Evolutionary conservation across 208 protist genomes (phyloP).

Genomic region (Acanthamoeba castellanii): DNA sequence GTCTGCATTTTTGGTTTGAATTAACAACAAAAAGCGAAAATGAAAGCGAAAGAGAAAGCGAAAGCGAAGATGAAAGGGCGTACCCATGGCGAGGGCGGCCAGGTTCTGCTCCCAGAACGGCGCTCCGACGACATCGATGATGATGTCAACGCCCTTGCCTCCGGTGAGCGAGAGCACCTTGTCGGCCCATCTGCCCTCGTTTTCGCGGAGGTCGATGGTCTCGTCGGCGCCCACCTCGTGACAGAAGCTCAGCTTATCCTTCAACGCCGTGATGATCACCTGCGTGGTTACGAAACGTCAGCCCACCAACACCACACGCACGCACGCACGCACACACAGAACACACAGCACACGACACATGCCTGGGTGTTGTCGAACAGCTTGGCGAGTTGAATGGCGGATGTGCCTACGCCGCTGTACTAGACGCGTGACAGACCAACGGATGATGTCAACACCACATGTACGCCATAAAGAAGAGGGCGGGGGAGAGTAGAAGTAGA

Average conservation of each 20-base stretch:
- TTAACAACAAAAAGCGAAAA: background rate
- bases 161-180: conserved; percentile 51
- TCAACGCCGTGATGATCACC: conserved; percentile 57
- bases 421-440: no score
- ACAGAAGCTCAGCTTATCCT: conserved; percentile 78
- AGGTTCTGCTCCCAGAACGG: conserved; percentile 78
- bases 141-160: conserved; percentile 77
- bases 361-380: conserved; percentile 78
- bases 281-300: background rate
- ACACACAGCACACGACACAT: no score
- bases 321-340: background rate
- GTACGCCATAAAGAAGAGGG: background rate
- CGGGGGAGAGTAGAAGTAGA: background rate
- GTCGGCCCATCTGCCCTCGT: conserved; percentile 65
- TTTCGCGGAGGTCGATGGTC: conserved; percentile 74
- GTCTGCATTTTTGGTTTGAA: background rate
- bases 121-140: conserved; percentile 83
- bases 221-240: conserved; percentile 77
- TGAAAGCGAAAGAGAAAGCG: background rate
- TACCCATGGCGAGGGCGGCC: background rate
- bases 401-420: conserved; percentile 93
- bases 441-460: no score
- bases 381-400: conserved; percentile 91
- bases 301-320: background rate
- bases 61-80: no score